phyloP scores from a whole-genome alignment of 192 early-diverging fungal genomes.

The Backusella circina region DNA sequence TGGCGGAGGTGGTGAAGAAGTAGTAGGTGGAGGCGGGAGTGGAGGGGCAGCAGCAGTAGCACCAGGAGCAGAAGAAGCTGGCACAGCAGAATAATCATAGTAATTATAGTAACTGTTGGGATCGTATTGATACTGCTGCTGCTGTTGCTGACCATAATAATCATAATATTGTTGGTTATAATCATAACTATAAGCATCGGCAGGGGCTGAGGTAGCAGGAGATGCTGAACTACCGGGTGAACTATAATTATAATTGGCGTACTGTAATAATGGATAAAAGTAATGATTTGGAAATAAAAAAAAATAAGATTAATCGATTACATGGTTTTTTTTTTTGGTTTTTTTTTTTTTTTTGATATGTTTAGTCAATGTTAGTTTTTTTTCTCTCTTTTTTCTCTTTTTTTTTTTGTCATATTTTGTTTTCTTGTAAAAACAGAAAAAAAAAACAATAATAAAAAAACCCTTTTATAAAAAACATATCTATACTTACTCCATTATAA shows the following conservation, averaged over 20 bases:
- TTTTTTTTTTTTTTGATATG: background rate
- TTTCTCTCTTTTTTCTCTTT: background rate
- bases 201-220: background rate
- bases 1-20: conserved; percentile 5
- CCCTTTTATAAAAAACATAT: background rate
- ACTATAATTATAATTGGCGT: background rate
- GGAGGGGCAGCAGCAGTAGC: conserved; percentile 11
- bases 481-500: conserved; percentile 26
- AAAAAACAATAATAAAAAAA: background rate
- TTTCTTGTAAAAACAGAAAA: background rate
- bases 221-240: background rate
- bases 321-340: background rate
- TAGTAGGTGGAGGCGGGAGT: background rate
- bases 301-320: background rate
- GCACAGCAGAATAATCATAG: conserved; percentile 8
- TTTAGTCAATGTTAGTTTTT: background rate
- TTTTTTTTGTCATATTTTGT: background rate
- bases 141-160: conserved; percentile 19
- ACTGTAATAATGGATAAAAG: background rate
- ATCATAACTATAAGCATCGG: conserved; percentile 14
- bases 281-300: background rate
- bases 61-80: background rate
- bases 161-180: conserved; percentile 27
- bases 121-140: conserved; percentile 18
- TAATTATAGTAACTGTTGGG: conserved; percentile 14